Base-by-base conservation (phyloP, 306 rosid genomes). In the Glycyrrhiza uralensis region DNA sequence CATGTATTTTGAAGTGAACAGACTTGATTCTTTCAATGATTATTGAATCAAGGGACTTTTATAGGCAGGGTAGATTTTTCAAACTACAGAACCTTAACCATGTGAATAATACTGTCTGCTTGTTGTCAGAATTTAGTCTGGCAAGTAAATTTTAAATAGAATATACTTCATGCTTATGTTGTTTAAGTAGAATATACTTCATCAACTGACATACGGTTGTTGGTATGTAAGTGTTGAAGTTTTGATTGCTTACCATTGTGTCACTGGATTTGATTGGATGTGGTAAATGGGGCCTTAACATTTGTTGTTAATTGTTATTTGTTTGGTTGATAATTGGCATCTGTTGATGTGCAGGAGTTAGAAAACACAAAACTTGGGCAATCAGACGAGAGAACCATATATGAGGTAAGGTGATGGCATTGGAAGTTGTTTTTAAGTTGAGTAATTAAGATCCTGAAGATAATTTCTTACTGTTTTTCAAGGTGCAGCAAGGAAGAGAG, bases 401-500 rank as follows among this genome's bases (percentile, higher is more conserved):
- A 89, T 73, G 97, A 91, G 97, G 99, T 89, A 82, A 85, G 89
- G 82, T 67, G 85, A 65, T 41, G 76, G 42, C 78, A 24, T 23
- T 55, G 9, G 76, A 76, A 69, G 49, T 65, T 45, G 23, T 20
- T 64, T 78, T 71, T 26, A 49, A 19, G 65, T 78, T 24, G 42
- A 11, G 71, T 78, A 72, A 62, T 82, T 64, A 78, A 26, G 74
- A 78, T 76, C 66, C 76, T 74, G 83, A 82, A 85, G 79, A 81
- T 75, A 76, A 82, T 78, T 77, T 80, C 75, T 45, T 81, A 76
- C 62, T 80, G 59, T 81, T 68, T 84, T 62, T 87, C 96, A 86
- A 91, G 97, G 96, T 95, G 88, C 97, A 91, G 96, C 96, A 85
- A 56, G 96, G 96, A 81, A 89, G 97, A 81, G 97, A 84, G 86